These are phyloP conservation scores for Dothistroma pini DNA, from an alignment of 2,329 filamentous ascomycete species.

Conservation along the genomic window DNA sequence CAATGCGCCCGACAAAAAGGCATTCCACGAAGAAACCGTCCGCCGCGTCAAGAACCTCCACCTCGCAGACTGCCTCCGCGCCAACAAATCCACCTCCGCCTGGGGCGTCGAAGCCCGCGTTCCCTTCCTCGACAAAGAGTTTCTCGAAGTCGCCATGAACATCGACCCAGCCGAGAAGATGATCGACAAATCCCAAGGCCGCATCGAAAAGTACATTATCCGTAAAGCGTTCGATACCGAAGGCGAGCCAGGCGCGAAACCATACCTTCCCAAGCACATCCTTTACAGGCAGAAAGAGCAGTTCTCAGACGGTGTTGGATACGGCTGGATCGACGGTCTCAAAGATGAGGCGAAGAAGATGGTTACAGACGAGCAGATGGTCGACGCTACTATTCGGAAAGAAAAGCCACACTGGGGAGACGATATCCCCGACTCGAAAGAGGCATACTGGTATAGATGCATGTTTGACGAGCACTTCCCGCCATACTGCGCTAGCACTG, in stretches of 20 bases:
- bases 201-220: conserved; percentile 96
- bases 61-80: conserved; percentile 89
- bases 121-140: conserved; percentile 96
- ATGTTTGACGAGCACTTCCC: conserved; percentile 99
- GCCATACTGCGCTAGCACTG: conserved; percentile 81
- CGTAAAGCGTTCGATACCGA: conserved; percentile 95
- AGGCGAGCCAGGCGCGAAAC: conserved; percentile 65
- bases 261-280: conserved; percentile 94
- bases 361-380: conserved; percentile 93
- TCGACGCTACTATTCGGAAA: conserved; percentile 58
- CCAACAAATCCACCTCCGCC: conserved; percentile 98
- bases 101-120: conserved; percentile 98
- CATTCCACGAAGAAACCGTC: conserved; percentile 95
- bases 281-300: conserved; percentile 99
- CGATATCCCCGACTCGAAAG: conserved; percentile 94
- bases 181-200: conserved; percentile 64
- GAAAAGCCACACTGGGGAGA: conserved; percentile 93
- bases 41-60: conserved; percentile 95
- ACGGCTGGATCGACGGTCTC: conserved; percentile 97
- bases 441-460: conserved; percentile 96
- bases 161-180: conserved; percentile 94
- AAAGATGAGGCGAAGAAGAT: conserved; percentile 90
- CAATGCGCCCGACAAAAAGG: conserved; percentile 80
- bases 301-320: conserved; percentile 95
- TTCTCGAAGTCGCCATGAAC: conserved; percentile 89